Evolutionary conservation across 164 flowering plant species (phyloP), one percentile per base, ranked within the genome.

Genomic region (Protea cynaroides): DNA sequence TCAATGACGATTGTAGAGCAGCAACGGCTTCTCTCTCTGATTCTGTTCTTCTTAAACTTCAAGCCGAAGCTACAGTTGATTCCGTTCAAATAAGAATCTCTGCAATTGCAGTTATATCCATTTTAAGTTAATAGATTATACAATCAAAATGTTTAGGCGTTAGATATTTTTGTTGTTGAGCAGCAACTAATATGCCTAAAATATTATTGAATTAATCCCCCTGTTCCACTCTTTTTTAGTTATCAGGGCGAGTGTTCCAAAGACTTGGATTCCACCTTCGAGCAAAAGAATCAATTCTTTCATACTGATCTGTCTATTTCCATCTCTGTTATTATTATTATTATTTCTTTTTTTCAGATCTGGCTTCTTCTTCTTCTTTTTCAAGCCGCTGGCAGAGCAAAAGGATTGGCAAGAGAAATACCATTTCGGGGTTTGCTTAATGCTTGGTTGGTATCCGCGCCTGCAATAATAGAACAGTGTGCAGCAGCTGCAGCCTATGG

Each of bases 1-100:
- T 88, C 85, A 25, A 92, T 84, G 15, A 95, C 95, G 7, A 92
- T 86, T 6, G 98, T 88, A 0, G 90, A 86, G 76, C 95, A 86
- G 62, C 76, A 71, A 18, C 62, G 75, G 56, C 61, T 62, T 57
- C 72, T 68, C 38, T 59, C 59, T 8, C 63, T 64, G 15, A 56
- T 49, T 29, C 43, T 23, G 40, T 25, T 66, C 43, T 64, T 76
- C 53, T 40, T 65, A 62, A 62, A 9, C 17, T 65, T 75, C 51
- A 44, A 34, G 46, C 15, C 53, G 50, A 74, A 58, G 63, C 17
- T 63, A 76, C 62, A 49, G 74, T 58, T 61, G 66, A 65, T 62
- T 57, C 71, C 77, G 61, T 73, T 77, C 17, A n/a, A 74, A 25
- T 19, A 79, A 67, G 74, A 79, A 82, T 60, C 76, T 81, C 71